A percentile compares a stretch with the other conserved stretches of the same genome.
phyloP scores from a whole-genome alignment of 2,329 filamentous ascomycete species.

The Aspergillus texensis region DNA sequence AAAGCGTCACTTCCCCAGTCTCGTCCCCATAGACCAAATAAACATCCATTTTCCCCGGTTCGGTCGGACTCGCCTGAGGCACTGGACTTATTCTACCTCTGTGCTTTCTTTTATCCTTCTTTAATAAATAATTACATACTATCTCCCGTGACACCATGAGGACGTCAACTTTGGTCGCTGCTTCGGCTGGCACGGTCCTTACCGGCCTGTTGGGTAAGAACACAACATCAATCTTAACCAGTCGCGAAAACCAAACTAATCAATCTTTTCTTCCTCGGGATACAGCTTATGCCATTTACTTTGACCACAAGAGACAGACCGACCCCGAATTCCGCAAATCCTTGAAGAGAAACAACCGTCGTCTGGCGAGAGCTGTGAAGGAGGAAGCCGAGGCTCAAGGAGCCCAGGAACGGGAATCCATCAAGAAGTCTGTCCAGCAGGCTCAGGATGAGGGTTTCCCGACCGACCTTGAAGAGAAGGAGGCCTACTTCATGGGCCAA shows the following conservation, averaged over 20 bases:
- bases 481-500: conserved; percentile 95
- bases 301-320: conserved; percentile 66
- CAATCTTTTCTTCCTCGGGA: background rate
- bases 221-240: background rate
- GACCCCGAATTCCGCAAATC: conserved; percentile 65
- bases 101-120: conserved; percentile 12
- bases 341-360: conserved; percentile 54
- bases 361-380: conserved; percentile 50
- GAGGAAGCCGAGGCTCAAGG: conserved; percentile 52
- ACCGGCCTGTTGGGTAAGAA: conserved; percentile 58
- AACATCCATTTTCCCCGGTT: background rate
- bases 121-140: background rate
- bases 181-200: conserved; percentile 60
- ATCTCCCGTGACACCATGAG: conserved; percentile 46
- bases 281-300: conserved; percentile 66
- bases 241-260: conserved; percentile 11
- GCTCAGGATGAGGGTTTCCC: conserved; percentile 93
- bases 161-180: conserved; percentile 60
- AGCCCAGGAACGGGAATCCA: conserved; percentile 59
- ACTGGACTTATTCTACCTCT: background rate
- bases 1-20: conserved; percentile 7
- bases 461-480: conserved; percentile 84
- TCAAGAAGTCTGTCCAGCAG: conserved; percentile 75
- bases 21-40: background rate
- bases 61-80: background rate